These are phyloP conservation scores for Alternaria triticimaculans DNA, from an alignment of 2,329 filamentous ascomycete species.

Conservation along the genomic window DNA sequence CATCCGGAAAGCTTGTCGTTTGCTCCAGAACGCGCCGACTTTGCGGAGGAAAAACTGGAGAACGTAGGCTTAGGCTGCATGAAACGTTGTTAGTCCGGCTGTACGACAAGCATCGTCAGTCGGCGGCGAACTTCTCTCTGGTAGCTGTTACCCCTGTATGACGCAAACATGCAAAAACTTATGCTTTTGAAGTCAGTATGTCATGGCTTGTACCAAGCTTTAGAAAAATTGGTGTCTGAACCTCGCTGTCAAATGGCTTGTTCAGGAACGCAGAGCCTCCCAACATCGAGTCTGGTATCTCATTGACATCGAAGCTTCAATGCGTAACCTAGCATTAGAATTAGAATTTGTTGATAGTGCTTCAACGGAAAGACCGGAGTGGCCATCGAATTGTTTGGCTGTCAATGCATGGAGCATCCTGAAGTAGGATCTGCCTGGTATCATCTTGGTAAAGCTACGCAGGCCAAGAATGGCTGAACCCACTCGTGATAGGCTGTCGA, in stretches of 20 bases:
- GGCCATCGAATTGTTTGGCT: neutral
- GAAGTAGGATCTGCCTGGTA: slow-evolving; percentile 4
- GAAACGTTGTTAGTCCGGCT: neutral
- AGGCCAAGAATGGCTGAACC: slow-evolving; percentile 12
- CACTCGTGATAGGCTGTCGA: slow-evolving; percentile 15
- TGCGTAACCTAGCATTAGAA: slow-evolving; percentile 3
- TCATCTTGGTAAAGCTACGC: neutral
- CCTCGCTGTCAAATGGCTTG: neutral
- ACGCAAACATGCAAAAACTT: neutral
- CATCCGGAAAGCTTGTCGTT: neutral
- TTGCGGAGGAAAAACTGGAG: slow-evolving; percentile 1
- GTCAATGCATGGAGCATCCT: neutral
- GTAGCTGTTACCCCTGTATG: neutral
- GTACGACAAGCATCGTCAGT: neutral
- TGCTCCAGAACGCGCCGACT: neutral
- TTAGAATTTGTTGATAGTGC: slow-evolving; percentile 2
- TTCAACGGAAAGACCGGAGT: neutral
- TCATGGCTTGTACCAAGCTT: neutral
- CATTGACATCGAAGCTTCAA: slow-evolving; percentile 18
- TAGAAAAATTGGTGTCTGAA: too few relatives aligned
- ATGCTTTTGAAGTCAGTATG: neutral
- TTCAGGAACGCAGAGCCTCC: slow-evolving; percentile 30
- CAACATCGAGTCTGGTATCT: slow-evolving; percentile 22
- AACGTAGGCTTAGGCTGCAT: neutral
- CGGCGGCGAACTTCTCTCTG: neutral